phyloP scores from a whole-genome alignment of 1,284 basidiomycete genomes.

The Somion occarium region DNA sequence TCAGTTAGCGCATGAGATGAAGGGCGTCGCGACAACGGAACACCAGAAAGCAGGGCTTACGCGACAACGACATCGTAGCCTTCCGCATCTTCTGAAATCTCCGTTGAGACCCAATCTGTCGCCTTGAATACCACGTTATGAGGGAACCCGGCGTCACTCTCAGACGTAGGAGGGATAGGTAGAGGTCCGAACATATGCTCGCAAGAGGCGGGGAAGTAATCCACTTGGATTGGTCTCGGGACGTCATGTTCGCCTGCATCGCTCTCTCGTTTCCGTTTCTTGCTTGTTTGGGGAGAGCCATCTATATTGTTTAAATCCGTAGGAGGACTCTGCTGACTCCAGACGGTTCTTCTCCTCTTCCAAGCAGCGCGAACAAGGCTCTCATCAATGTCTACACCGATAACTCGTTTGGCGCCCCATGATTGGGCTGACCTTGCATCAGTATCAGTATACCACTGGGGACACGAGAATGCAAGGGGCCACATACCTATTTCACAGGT shows the following conservation, averaged over 20 bases:
- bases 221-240: constrained; percentile 8
- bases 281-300: constrained; percentile 10
- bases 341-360: constrained; percentile 59
- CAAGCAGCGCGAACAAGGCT: constrained; percentile 66
- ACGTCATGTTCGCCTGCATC: not conserved
- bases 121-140: constrained; percentile 69
- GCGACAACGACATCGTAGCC: constrained; percentile 72
- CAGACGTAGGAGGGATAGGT: constrained; percentile 49
- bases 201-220: constrained; percentile 72
- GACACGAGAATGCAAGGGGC: not conserved
- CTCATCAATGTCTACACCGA: constrained; percentile 80
- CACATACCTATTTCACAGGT: constrained; percentile 73
- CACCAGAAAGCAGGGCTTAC: constrained; percentile 42
- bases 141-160: constrained; percentile 48
- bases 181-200: constrained; percentile 70
- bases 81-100: constrained; percentile 49
- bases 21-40: too few species aligned
- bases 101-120: constrained; percentile 63
- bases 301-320: not conserved
- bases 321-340: constrained; percentile 62
- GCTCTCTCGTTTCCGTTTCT: constrained; percentile 22
- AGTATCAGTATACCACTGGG: not conserved
- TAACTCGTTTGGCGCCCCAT: constrained; percentile 53
- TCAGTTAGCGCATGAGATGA: not conserved
- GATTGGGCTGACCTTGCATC: constrained; percentile 47